Evolutionary conservation across 257 asterid genomes (phyloP), one percentile per base, ranked within the genome.

Genomic region (Ajuga chamaepitys): DNA sequence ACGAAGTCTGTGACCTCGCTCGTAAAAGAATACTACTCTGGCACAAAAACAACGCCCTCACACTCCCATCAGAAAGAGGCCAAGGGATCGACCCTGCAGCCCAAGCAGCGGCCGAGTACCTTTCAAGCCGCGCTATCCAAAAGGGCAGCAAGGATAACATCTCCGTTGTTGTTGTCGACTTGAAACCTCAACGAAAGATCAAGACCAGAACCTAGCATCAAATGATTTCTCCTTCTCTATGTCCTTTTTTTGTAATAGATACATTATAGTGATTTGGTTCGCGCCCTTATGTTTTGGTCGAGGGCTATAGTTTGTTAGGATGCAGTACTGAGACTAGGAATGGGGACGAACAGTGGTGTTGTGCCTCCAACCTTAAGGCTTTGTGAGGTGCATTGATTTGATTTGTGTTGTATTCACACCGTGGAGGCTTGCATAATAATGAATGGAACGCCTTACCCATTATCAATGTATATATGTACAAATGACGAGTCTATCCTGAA

Each of bases 71-170:
- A 22, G 86, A 76, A 68, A 78, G 97, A 59, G 96, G 95, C 2
- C 85, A 85, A 74, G 95, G 95, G 40, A 77, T 84, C 7, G 97
- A 92, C 71, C 98, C 96, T 1, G 98, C 98, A 5, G 83, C 97
- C 51, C 97, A 92, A 76, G 93, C 97, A 9, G 98, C 98, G 1
- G 96, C 98, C 0, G 97, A 89, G 82, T 87, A 78, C 73, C 85
- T 92, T 2, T 84, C 94, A 2, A 92, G 84, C 70, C 91, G 89
- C 1, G 98, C 96, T 1, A 75, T 72, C 51, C 97, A 89, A 44
- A 92, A 85, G 83, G 98, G 98, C 50, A 92, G 97, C 82, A 89
- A 89, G 74, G 98, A 92, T 73, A 92, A 92, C 77, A 84, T 92
- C 47, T 70, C 87, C 1, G 83, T 92, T 22, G 73, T 92, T 11